Conservation (phyloP, 768 basidiomycete species). For the Leucocoprinus birnbaumii region DNA sequence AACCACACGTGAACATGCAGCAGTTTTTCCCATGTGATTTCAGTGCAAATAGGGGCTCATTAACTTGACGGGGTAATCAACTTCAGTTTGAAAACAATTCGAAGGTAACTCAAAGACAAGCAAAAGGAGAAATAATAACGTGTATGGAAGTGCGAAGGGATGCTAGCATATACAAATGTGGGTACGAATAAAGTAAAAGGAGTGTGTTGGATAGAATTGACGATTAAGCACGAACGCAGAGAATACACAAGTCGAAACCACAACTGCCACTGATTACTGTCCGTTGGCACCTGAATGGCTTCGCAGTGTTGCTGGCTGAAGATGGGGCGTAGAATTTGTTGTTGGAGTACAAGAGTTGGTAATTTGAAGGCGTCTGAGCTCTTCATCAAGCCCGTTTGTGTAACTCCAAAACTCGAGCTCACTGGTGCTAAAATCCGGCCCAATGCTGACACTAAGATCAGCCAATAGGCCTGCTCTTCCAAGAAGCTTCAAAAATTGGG, state of each 20-base stretch:
- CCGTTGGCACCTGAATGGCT: too few relatives aligned
- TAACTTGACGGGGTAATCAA: too few relatives aligned
- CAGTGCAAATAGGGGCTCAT: not conserved
- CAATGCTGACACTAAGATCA: constrained; percentile 29
- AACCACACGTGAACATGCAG: not conserved
- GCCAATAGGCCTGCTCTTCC: constrained; percentile 40
- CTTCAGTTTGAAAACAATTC: too few relatives aligned
- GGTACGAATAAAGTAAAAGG: too few relatives aligned
- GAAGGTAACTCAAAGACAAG: too few relatives aligned
- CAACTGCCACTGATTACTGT: not conserved
- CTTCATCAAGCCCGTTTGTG: constrained; percentile 20
- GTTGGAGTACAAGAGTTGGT: not conserved
- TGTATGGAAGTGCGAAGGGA: too few relatives aligned
- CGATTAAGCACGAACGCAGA: not conserved
- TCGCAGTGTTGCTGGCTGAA: too few relatives aligned
- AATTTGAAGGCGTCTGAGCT: not conserved
- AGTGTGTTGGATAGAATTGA: too few relatives aligned
- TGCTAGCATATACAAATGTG: too few relatives aligned
- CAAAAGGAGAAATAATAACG: too few relatives aligned
- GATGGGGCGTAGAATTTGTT: not conserved
- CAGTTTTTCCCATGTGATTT: constrained; percentile 2
- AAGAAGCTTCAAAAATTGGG: constrained; percentile 58
- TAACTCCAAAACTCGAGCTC: constrained; percentile 75
- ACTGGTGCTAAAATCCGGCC: constrained; percentile 26
- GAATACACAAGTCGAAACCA: not conserved